Evolutionary conservation across 2,329 filamentous ascomycete species (phyloP).

Genomic region (Orbilia quercus): DNA sequence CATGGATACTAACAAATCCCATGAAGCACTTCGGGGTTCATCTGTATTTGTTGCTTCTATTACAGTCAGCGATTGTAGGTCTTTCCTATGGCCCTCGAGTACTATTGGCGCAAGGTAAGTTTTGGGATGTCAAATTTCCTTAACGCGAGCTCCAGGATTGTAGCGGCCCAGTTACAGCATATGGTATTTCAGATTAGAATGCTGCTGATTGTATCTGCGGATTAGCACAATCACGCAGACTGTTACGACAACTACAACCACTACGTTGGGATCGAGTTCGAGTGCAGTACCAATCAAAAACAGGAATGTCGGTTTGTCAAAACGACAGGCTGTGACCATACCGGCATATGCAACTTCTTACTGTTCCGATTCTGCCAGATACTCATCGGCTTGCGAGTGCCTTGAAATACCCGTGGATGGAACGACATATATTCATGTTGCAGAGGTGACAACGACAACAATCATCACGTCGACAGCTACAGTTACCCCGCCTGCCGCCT

Average conservation of each 20-base stretch:
- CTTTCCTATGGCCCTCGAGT: background rate
- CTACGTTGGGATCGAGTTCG: background rate
- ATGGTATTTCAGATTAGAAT: background rate
- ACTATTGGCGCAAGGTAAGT: background rate
- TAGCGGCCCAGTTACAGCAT: too few species aligned
- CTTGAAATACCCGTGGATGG: background rate
- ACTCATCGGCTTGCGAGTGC: conserved; percentile 1
- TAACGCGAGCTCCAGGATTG: too few species aligned
- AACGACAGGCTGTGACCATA: background rate
- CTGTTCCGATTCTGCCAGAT: background rate
- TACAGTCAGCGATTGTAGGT: background rate
- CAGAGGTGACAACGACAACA: background rate
- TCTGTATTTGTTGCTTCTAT: background rate
- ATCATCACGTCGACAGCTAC: background rate
- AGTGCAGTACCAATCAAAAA: background rate
- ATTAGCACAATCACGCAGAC: background rate
- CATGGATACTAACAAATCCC: too few species aligned
- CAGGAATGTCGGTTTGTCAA: background rate
- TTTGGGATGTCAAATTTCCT: background rate
- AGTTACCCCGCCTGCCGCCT: background rate
- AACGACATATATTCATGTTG: conserved; percentile 1
- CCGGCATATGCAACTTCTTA: background rate
- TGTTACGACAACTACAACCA: background rate
- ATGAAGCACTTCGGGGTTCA: background rate
- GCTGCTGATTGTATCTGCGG: background rate